Base-by-base conservation (phyloP, 2,329 filamentous ascomycete genomes). In the Colletotrichum cordylinicola region DNA sequence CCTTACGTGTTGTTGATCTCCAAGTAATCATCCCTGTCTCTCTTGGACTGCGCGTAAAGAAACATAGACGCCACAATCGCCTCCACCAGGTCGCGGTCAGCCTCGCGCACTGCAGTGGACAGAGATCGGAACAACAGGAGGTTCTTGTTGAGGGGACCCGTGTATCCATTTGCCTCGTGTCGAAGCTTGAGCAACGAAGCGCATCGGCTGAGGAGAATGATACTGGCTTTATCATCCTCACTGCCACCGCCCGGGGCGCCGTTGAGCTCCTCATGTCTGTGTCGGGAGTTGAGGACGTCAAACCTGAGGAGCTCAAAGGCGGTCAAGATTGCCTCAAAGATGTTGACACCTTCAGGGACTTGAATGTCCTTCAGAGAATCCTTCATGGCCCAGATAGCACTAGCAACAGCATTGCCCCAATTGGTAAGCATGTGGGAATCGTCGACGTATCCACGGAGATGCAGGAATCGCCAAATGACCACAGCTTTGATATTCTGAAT, bases 71-170 rank as follows among this genome's bases (percentile, higher is more conserved):
- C 93, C 24, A 96, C 88, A 77, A 96, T 91, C 56, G 95, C 94
- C 85, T 99, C 97, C 16, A 97, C 87, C 43, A 98, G 86, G 82
- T 98, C 96, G 64, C 97, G 92, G 78, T 98, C 89, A 39, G 93
- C 92, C 78, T 94, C 92, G 52, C 96, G 94, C 29, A 98, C 93
- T 55, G 94, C 92, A 3, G 93, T 93, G 55, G 95, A 93, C 74
- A 98, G 89, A 2, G 95, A 96, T 76, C 95, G 94, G 87, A 96
- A 99, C 31, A 93, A 93, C 56, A 99, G 89, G 68, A 98, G 89
- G 79, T 96, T 96, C 84, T 97, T 94, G 88, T 96, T 98, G 2
- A 99, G 90, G 2, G 97, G 96, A 1, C 97, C 97, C 3, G 96
- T 98, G 85, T 98, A 99, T 35, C 97, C 97, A 79, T 96, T 96